Evolutionary conservation across 176 grass and related monocot genomes (phyloP).

Genomic region (Phoenix roebelenii): DNA sequence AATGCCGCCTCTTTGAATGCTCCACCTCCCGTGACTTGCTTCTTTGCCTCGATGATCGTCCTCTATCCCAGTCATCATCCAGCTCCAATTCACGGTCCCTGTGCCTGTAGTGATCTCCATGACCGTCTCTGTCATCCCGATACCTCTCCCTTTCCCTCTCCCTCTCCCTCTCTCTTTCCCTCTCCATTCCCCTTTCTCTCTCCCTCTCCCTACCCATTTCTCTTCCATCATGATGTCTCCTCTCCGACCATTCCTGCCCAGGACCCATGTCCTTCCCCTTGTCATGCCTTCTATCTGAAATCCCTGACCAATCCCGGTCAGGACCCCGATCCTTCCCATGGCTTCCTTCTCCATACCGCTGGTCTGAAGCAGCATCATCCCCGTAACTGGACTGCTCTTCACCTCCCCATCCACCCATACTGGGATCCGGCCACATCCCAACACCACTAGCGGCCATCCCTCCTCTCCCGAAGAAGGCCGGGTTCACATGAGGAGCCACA

Average conservation of each 20-base stretch:
- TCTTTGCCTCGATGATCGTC: conserved; percentile 43
- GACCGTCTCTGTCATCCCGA: conserved; percentile 60
- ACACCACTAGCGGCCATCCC: conserved; percentile 44
- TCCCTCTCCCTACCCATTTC: conserved; percentile 27
- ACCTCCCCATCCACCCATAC: conserved; percentile 62
- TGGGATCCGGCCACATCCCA: conserved; percentile 79
- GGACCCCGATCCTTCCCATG: conserved; percentile 13
- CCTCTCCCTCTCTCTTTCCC: conserved; percentile 40
- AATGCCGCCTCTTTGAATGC: conserved; percentile 62
- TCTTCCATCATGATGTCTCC: neutral
- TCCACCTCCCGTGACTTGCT: conserved; percentile 67
- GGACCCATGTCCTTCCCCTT: neutral
- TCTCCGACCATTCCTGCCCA: neutral
- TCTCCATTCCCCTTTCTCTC: conserved; percentile 34
- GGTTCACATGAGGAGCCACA: conserved; percentile 85
- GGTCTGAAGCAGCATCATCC: conserved; percentile 73
- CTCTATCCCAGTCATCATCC: conserved; percentile 63
- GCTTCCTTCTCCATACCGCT: conserved; percentile 59
- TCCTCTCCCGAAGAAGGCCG: conserved; percentile 70
- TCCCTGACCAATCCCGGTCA: neutral
- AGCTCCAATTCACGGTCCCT: conserved; percentile 49
- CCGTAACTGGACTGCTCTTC: conserved; percentile 80
- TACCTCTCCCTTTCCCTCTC: conserved; percentile 48
- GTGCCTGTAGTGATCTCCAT: conserved; percentile 49
- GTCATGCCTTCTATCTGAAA: conserved; percentile 6